Base-by-base conservation (phyloP, 2,329 filamentous ascomycete species). In the Rhytidhysteron rufulum region DNA sequence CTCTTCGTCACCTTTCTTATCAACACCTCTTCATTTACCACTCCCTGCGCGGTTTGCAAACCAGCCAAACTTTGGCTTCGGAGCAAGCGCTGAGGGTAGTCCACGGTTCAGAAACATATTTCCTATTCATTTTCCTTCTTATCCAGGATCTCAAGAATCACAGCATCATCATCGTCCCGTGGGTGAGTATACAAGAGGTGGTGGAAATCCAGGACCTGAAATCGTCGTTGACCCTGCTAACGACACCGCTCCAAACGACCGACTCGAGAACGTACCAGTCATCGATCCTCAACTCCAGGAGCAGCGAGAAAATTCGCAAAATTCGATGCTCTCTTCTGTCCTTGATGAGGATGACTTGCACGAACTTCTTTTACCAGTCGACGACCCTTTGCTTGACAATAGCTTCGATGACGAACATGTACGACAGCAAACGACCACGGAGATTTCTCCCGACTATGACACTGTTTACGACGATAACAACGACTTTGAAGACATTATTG, bases 121-220 rank as follows among this genome's bases (percentile, higher is more conserved):
- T 43, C 58, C 64, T 41, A 55, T 57, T 45, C 60, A 61, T 50
- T 47, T 66, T 53, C 63, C 66, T 43, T 50, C 62, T 37, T 46
- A 16, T 35, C 44, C 43, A 16, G 45, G 45, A 37, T 37, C 45
- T 22, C 47, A 53, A 21, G 51, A 50, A 43, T 65, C 63, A 49
- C 48, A 65, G 57, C 59, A 68, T 61, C 70, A 75, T 75, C 71
- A 73, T 75, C 71, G 73, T 66, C 60, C 42, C 51, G 24, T 44
- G 56, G 72, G 72, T 75, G 70, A 70, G 72, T 75, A 73, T 72
- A 49, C 43, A 49, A 42, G 54, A 52, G 44, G 48, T 45, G 50
- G 44, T 48, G 51, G 49, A 4, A 8, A 10, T 9, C 9, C 27
- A 18, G 13, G 8, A n/a, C 22, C 21, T 21, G 16, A 15, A 16